phyloP scores from a whole-genome alignment of 352 stramenopile genomes.

The Globisporangium spinosum region DNA sequence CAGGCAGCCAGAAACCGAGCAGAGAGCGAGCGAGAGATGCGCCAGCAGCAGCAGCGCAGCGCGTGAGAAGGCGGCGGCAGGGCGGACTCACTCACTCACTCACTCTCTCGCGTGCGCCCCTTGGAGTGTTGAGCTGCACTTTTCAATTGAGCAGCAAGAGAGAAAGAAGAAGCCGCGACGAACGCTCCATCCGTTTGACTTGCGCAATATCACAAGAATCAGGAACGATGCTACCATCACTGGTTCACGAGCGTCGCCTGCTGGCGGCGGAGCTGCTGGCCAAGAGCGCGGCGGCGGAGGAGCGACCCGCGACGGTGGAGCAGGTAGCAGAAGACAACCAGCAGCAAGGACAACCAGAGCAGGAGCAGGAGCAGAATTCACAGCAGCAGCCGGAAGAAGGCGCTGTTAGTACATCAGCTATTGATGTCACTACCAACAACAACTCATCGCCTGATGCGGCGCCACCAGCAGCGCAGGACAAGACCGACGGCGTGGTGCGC shows the following conservation, averaged over 20 bases:
- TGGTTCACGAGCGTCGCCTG: not conserved
- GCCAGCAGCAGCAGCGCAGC: not conserved
- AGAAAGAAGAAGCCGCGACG: not conserved
- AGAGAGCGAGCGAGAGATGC: not conserved
- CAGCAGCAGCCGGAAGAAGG: constrained; percentile 2
- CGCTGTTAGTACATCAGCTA: not conserved
- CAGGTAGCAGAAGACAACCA: not conserved
- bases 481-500: not conserved
- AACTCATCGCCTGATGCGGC: not conserved
- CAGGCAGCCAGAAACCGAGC: not conserved
- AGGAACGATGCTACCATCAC: not conserved
- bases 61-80: not conserved
- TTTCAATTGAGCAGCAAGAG: not conserved
- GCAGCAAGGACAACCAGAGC: not conserved
- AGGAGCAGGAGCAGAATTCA: not conserved
- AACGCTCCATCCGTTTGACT: not conserved
- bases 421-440: constrained; percentile 1
- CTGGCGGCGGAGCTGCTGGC: constrained; percentile 6
- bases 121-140: not conserved
- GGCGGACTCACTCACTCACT: not conserved
- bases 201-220: not conserved
- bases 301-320: not conserved
- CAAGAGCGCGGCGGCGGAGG: not conserved
- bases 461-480: not conserved
- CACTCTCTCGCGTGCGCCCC: no score